Conservation (phyloP, 1,284 basidiomycete genomes). For the Ceratobasidium sp. region DNA sequence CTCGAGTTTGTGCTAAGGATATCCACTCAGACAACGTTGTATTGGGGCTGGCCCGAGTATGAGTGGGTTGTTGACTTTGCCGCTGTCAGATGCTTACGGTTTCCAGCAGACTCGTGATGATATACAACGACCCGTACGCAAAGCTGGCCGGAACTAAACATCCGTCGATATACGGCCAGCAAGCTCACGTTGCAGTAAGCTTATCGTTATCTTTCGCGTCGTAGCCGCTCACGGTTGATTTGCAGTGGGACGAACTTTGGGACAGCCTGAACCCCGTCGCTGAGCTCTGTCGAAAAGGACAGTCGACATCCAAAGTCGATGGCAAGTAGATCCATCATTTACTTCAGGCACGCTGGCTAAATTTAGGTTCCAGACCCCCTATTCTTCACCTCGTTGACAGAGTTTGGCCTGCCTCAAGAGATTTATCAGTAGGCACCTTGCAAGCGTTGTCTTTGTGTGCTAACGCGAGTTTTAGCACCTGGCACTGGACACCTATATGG, state of each 20-base stretch:
- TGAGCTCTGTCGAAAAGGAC: constrained; percentile 1
- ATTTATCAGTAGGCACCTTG: constrained; percentile 13
- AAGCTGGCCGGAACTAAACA: constrained; percentile 42
- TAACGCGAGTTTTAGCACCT: neutral
- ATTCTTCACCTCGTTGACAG: constrained; percentile 21
- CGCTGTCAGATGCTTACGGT: neutral
- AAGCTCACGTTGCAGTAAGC: constrained; percentile 30
- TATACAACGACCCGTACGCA: constrained; percentile 46
- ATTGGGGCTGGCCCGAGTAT: constrained; percentile 34
- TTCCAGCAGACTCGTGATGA: constrained; percentile 29
- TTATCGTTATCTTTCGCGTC: neutral
- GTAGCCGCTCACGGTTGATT: neutral
- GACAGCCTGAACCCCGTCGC: constrained; percentile 5
- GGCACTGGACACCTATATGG: constrained; percentile 22
- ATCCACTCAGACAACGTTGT: constrained; percentile 10
- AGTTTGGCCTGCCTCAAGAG: constrained; percentile 18
- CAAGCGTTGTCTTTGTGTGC: neutral
- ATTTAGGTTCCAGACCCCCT: neutral
- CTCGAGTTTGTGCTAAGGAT: neutral
- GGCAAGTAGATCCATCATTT: neutral
- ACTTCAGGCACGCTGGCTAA: neutral
- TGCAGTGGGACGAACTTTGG: constrained; percentile 13
- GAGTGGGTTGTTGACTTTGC: neutral
- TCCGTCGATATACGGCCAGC: constrained; percentile 40
- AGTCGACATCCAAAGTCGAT: constrained; percentile 3